Evolutionary conservation across 176 grass and related monocot genomes (phyloP), one percentile per base, ranked within the genome.

Genomic region (Aegilops speltoides): DNA sequence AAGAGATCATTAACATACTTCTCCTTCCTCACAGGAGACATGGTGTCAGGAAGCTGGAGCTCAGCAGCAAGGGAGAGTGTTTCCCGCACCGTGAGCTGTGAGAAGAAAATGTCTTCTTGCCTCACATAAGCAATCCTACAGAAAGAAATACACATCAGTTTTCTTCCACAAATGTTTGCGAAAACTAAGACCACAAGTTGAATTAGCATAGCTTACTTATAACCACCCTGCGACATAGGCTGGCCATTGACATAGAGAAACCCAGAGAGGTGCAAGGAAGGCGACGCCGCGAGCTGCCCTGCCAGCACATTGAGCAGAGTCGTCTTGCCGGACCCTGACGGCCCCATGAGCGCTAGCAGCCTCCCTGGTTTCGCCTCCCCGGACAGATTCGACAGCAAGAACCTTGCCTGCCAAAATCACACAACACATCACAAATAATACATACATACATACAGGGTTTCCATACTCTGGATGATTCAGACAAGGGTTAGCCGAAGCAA

Each of bases 61-160:
- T 99, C 92, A 83, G 94, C 89, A 70, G 97, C 97, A 85, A 99
- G 94, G 0, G 85, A 94, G 20, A 99, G 90, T 0, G 94, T 94
- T 79, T 99, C 97, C 24, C 85, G 56, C 24, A 96, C 97, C 2
- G 97, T 99, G 12, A 98, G 82, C 79, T 98, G 96, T 0, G 94
- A 94, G 77, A 98, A 98, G 84, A 98, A 96, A 64, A 98, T 77
- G 68, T 98, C 94, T 25, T 96, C 97, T 80, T 98, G 94, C 76
- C 97, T 93, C 72, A 98, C 89, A 80, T 87, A 96, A 46, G 97
- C 97, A 68, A 83, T 75, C 87, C 94, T 98, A 70, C 70, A 88
- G 62, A 86, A 82, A 12, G 15, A 66, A 65, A 82, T 20, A 84
- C 22, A 28, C 5, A 80, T 57, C 16, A 78, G 24, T 41, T 77